phyloP scores from a whole-genome alignment of 2,329 filamentous ascomycete genomes.

The Aspergillus uvarum region DNA sequence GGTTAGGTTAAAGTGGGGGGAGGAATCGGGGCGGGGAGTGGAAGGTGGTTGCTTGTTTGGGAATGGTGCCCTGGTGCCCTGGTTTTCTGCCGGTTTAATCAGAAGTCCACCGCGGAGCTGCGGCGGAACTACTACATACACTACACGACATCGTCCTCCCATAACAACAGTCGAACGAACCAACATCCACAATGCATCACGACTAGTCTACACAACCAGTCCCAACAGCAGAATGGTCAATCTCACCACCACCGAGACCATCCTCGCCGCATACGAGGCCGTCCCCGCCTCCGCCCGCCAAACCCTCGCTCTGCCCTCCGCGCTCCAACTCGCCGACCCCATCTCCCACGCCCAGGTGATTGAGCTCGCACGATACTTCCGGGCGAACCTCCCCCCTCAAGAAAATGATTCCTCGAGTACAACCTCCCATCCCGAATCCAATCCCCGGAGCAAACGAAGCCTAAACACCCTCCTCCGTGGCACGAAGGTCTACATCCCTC shows the following conservation, averaged over 20 bases:
- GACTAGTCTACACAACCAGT: background rate
- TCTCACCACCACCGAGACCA: conserved; percentile 40
- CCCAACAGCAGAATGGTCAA: conserved; percentile 39
- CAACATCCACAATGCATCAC: too few species aligned
- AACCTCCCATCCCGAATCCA: background rate
- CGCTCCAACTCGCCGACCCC: conserved; percentile 30
- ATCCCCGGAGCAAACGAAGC: conserved; percentile 32
- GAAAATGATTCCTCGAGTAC: background rate
- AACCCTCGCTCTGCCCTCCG: conserved; percentile 36
- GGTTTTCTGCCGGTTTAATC: background rate
- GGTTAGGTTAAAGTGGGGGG: conserved; percentile 13
- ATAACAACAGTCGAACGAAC: background rate
- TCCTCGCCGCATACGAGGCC: conserved; percentile 40
- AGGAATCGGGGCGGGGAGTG: background rate
- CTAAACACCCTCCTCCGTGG: conserved; percentile 72
- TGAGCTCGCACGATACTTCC: conserved; percentile 34
- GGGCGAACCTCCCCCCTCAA: background rate
- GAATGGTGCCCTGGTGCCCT: conserved; percentile 22
- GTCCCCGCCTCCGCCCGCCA: conserved; percentile 33
- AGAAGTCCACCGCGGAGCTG: background rate
- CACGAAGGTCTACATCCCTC: conserved; percentile 71
- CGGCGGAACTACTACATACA: background rate
- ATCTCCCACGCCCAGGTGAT: conserved; percentile 47
- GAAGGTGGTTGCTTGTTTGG: conserved; percentile 27
- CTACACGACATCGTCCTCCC: conserved; percentile 14